A percentile compares a stretch with the other conserved stretches of the same genome.
Evolutionary conservation across 2,329 filamentous ascomycete species (phyloP).

Genomic region (Aspergillus phoenicis): DNA sequence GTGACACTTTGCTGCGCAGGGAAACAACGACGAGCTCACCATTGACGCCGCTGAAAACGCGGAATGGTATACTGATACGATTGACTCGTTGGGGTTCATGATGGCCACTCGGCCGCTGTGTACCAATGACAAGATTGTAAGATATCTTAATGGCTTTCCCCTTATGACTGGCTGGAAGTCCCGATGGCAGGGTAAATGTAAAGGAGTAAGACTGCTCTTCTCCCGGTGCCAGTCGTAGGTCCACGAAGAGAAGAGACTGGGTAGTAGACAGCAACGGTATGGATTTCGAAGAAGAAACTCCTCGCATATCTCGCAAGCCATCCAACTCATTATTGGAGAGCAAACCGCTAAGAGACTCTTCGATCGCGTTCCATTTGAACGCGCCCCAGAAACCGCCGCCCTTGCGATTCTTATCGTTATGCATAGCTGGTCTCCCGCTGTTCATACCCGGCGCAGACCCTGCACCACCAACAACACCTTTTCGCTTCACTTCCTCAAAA

Average conservation of each 20-base stretch:
- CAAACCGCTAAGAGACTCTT: slow-evolving; percentile 83
- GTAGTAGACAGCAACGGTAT: slow-evolving; percentile 92
- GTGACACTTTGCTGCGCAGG: not conserved
- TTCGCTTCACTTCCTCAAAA: slow-evolving; percentile 95
- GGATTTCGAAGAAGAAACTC: slow-evolving; percentile 78
- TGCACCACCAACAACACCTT: slow-evolving; percentile 84
- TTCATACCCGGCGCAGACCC: slow-evolving; percentile 73
- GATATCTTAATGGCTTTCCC: slow-evolving; percentile 92
- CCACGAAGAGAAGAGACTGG: slow-evolving; percentile 93
- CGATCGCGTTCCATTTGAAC: slow-evolving; percentile 85
- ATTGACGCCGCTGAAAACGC: slow-evolving; percentile 91
- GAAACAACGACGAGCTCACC: slow-evolving; percentile 44
- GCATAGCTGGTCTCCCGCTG: slow-evolving; percentile 54
- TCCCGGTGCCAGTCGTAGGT: slow-evolving; percentile 81
- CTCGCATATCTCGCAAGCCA: slow-evolving; percentile 93
- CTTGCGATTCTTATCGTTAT: slow-evolving; percentile 54
- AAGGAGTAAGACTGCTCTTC: slow-evolving; percentile 89
- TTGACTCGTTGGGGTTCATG: slow-evolving; percentile 79
- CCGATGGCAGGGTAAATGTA: slow-evolving; percentile 79
- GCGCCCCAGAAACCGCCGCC: slow-evolving; percentile 77
- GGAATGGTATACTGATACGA: slow-evolving; percentile 89
- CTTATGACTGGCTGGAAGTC: slow-evolving; percentile 86
- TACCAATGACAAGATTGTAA: slow-evolving; percentile 89
- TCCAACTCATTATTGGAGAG: slow-evolving; percentile 86
- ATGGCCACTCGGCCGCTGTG: slow-evolving; percentile 77